Evolutionary conservation across 1,284 basidiomycete genomes (phyloP).

Genomic region (Hortiboletus rubellus): DNA sequence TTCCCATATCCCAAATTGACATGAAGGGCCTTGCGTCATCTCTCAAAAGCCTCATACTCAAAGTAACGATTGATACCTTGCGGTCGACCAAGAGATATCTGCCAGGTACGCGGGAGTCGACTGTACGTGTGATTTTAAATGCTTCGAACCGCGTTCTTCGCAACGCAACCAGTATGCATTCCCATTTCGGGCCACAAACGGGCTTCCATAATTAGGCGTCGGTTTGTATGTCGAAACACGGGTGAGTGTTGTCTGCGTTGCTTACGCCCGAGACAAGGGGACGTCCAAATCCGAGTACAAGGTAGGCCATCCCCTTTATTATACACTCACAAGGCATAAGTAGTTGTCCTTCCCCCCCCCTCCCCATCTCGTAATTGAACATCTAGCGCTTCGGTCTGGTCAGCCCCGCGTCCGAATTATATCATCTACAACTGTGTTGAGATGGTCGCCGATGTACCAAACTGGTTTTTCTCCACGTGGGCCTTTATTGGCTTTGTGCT

Average conservation of each 20-base stretch:
- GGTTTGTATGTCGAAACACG: neutral
- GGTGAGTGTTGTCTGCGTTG: conserved; percentile 5
- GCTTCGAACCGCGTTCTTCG: no score
- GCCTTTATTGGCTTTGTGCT: conserved; percentile 40
- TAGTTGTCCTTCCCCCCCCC: conserved; percentile 5
- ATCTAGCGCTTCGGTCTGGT: conserved; percentile 9
- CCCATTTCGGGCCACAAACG: no score
- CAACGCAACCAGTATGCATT: no score
- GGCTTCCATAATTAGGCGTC: no score
- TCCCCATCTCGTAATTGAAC: neutral
- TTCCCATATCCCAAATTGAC: no score
- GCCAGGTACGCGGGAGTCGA: no score
- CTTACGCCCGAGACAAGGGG: conserved; percentile 36
- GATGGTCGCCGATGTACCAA: conserved; percentile 25
- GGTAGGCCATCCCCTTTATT: conserved; percentile 26
- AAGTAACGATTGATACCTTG: no score
- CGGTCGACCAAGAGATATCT: no score
- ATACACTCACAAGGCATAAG: conserved; percentile 1
- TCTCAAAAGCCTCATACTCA: no score
- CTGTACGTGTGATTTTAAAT: no score
- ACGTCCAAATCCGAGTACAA: conserved; percentile 37
- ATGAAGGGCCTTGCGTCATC: no score
- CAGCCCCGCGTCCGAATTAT: conserved; percentile 4
- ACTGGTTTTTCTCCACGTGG: conserved; percentile 34
- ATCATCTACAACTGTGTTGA: conserved; percentile 29